Percentiles rank a stretch among this genome's conserved stretches.
Conservation (phyloP, 1,139 yeast genomes). For the Zygosaccharomyces sapae region DNA sequence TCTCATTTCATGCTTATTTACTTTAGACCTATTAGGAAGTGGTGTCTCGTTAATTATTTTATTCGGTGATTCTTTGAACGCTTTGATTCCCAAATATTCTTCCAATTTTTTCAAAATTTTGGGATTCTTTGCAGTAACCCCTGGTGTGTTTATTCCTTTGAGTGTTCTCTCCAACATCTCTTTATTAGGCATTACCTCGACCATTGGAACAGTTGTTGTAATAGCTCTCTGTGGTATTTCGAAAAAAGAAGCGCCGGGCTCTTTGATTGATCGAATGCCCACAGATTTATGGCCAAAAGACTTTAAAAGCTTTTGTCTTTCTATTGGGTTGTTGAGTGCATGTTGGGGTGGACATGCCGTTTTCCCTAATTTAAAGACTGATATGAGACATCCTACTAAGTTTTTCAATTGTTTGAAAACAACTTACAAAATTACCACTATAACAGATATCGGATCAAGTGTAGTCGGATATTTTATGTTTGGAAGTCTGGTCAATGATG, state of each 20-base stretch:
- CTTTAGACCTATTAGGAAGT: slow-evolving; percentile 75
- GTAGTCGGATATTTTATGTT: slow-evolving; percentile 83
- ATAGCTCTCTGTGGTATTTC: slow-evolving; percentile 61
- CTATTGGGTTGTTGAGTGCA: slow-evolving; percentile 75
- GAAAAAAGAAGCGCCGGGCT: slow-evolving; percentile 58
- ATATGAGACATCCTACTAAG: slow-evolving; percentile 71
- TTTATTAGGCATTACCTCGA: slow-evolving; percentile 67
- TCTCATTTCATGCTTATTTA: slow-evolving; percentile 65
- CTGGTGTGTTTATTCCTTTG: slow-evolving; percentile 64
- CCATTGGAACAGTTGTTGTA: slow-evolving; percentile 56
- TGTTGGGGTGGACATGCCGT: slow-evolving; percentile 93
- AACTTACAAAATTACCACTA: slow-evolving; percentile 61
- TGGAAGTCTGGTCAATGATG: slow-evolving; percentile 71
- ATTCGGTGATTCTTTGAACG: slow-evolving; percentile 77
- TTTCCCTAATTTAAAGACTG: slow-evolving; percentile 73
- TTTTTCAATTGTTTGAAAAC: slow-evolving; percentile 49
- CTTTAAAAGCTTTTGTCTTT: slow-evolving; percentile 48
- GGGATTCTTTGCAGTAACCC: slow-evolving; percentile 57
- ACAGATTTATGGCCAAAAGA: slow-evolving; percentile 52
- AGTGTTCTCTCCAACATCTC: slow-evolving; percentile 67
- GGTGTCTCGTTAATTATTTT: slow-evolving; percentile 70
- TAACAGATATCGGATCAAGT: slow-evolving; percentile 73
- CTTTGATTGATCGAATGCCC: slow-evolving; percentile 53
- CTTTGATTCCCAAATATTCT: slow-evolving; percentile 54
- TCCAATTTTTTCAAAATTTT: slow-evolving; percentile 42